Percentiles rank a stretch among this genome's conserved stretches.
Evolutionary conservation across 2,329 filamentous ascomycete species (phyloP).

Genomic region (Penicillium sp.): DNA sequence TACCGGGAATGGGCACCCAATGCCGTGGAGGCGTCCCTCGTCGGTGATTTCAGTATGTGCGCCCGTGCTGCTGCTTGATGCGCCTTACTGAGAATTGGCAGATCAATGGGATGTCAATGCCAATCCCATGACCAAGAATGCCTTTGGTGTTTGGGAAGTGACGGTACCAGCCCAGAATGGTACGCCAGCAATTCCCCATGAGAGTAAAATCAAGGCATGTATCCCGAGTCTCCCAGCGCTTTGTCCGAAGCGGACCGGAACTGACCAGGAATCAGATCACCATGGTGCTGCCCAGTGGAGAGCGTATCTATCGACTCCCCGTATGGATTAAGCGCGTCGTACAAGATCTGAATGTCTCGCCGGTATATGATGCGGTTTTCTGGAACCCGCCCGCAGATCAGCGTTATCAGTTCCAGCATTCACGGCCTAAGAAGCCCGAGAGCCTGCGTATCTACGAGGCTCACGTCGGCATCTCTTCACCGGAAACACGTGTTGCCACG

Average conservation of each 20-base stretch:
- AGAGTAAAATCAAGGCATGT: conserved; percentile 87
- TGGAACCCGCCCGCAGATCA: conserved; percentile 83
- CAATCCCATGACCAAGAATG: conserved; percentile 79
- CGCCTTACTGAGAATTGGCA: conserved; percentile 37
- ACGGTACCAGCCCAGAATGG: conserved; percentile 67
- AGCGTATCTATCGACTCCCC: conserved; percentile 79
- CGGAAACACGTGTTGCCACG: conserved; percentile 78
- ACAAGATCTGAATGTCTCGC: conserved; percentile 82
- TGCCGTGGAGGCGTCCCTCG: conserved; percentile 73
- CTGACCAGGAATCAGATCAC: conserved; percentile 57
- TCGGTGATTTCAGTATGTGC: conserved; percentile 84
- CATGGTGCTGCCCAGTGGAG: conserved; percentile 69
- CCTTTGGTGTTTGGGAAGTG: conserved; percentile 83
- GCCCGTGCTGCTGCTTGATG: conserved; percentile 3
- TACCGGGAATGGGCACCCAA: conserved; percentile 98
- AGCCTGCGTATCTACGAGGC: conserved; percentile 95
- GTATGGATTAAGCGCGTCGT: conserved; percentile 98
- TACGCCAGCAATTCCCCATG: conserved; percentile 74
- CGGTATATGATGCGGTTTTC: conserved; percentile 89
- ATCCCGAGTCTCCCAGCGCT: not conserved
- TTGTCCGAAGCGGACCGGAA: not conserved
- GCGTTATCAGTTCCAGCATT: conserved; percentile 77
- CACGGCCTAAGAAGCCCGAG: conserved; percentile 71
- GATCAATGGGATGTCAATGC: conserved; percentile 80
- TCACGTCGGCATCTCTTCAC: conserved; percentile 95